phyloP scores from a whole-genome alignment of 352 stramenopile genomes.

The Phytophthora fragariaefolia region DNA sequence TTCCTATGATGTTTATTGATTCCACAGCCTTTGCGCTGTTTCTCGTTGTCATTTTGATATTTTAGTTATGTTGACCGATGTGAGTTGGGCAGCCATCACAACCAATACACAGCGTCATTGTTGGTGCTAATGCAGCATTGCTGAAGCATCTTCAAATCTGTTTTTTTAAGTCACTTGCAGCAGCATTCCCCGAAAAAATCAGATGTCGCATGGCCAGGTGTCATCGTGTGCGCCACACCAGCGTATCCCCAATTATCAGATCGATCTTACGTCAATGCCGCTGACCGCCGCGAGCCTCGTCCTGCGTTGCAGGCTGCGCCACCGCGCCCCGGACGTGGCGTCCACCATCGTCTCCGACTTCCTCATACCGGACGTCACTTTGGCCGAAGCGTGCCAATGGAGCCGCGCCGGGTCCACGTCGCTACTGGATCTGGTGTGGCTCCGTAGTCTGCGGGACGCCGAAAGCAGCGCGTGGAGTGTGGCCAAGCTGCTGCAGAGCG shows the following conservation, averaged over 20 bases:
- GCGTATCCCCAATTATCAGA: conserved; percentile 7
- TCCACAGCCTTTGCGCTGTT: no score
- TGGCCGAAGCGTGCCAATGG: conserved; percentile 1
- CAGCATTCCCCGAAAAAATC: no score
- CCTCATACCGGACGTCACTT: conserved; percentile 6
- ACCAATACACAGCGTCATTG: no score
- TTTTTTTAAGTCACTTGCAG: no score
- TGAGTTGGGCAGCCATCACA: no score
- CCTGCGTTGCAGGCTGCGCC: background rate
- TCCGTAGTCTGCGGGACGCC: conserved; percentile 6
- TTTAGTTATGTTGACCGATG: no score
- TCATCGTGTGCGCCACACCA: background rate
- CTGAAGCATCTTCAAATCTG: no score
- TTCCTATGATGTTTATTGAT: no score
- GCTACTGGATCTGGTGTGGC: conserved; percentile 21
- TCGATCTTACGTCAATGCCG: background rate
- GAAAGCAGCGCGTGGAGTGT: conserved; percentile 3
- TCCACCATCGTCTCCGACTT: conserved; percentile 3
- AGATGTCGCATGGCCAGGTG: no score
- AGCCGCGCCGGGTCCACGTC: background rate
- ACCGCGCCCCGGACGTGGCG: background rate
- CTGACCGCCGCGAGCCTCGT: conserved; percentile 7
- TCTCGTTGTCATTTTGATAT: no score
- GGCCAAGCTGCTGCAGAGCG: conserved; percentile 13
- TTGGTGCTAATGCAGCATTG: no score